Evolutionary conservation across 2,329 filamentous ascomycete species (phyloP), one percentile per base, ranked within the genome.

Genomic region (Penicillium expansum): DNA sequence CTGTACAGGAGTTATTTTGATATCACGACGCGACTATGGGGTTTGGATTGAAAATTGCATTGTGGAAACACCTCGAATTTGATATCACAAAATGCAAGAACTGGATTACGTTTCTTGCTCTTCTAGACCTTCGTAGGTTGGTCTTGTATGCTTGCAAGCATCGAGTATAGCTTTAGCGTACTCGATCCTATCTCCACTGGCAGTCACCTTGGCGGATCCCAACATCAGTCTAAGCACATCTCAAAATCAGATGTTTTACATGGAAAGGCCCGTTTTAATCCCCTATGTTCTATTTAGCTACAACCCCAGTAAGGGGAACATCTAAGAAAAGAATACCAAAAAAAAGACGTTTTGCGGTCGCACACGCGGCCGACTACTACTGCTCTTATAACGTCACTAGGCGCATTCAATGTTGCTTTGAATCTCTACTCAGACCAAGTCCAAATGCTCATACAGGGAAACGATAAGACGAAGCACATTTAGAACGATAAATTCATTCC

Each of bases 1-100:
- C 64, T 69, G 66, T 66, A 68, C 60, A 67, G 68, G 67, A 64
- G 62, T 67, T 70, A 29, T 66, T 65, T 60, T 60, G 53, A 59
- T 55, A 44, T 57, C 38, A 52, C 20, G n/a, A 54, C 48, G 58
- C 52, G 52, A 49, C 56, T 13, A 44, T 58, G 49, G 56, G 49
- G 52, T 41, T 52, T 33, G 61, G 39, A 37, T 35, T 29, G 45
- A 22, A 52, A 18, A 56, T 61, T 56, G 51, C 56, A 58, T 60
- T 60, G 52, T 56, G 61, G 44, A 60, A 56, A 58, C 56, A 48
- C 55, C 48, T 52, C 49, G 13, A 55, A 37, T 55, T 55, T 50
- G 45, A 38, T 39, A 50, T 29, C 27, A 50, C 48, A 58, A 62
- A 64, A 64, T 64, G 55, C 55, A 59, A 58, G 20, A 47, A 47